A percentile compares a stretch with the other conserved stretches of the same genome.
These are phyloP conservation scores for Myxozyma mucilagina DNA, from an alignment of 805 yeast genomes.

Conservation along the genomic window DNA sequence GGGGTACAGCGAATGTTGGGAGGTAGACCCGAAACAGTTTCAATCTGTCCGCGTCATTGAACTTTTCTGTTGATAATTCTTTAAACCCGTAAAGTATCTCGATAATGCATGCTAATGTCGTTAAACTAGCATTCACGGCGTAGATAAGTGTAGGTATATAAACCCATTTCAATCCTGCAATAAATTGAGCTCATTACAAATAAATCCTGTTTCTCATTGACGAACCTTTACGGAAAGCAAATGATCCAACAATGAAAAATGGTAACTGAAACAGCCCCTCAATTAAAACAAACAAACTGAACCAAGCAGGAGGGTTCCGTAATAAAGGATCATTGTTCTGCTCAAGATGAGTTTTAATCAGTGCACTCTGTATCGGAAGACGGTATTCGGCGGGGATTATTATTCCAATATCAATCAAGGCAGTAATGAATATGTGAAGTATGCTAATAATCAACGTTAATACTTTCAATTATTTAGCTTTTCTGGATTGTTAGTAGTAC, in stretches of 20 bases:
- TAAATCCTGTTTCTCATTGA: background rate
- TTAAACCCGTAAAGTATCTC: slow-evolving; percentile 5
- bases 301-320: slow-evolving; percentile 65
- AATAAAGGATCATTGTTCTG: slow-evolving; percentile 73
- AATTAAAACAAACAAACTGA: slow-evolving; percentile 64
- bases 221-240: slow-evolving; percentile 41
- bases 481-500: background rate
- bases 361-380: slow-evolving; percentile 46
- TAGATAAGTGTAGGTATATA: slow-evolving; percentile 57
- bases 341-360: slow-evolving; percentile 61
- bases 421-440: background rate
- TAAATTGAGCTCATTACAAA: background rate
- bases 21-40: slow-evolving; percentile 5
- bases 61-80: background rate
- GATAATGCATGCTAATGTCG: slow-evolving; percentile 6
- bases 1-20: slow-evolving; percentile 8
- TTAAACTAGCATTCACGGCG: slow-evolving; percentile 73
- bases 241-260: slow-evolving; percentile 55
- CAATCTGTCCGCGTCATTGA: background rate
- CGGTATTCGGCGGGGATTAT: slow-evolving; percentile 13
- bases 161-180: slow-evolving; percentile 34
- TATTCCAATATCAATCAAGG: background rate
- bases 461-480: background rate
- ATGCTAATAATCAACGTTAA: background rate
- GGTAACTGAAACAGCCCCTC: slow-evolving; percentile 83